Conservation (phyloP, 2,329 filamentous ascomycete species). For the Keithomyces neogunnii region DNA sequence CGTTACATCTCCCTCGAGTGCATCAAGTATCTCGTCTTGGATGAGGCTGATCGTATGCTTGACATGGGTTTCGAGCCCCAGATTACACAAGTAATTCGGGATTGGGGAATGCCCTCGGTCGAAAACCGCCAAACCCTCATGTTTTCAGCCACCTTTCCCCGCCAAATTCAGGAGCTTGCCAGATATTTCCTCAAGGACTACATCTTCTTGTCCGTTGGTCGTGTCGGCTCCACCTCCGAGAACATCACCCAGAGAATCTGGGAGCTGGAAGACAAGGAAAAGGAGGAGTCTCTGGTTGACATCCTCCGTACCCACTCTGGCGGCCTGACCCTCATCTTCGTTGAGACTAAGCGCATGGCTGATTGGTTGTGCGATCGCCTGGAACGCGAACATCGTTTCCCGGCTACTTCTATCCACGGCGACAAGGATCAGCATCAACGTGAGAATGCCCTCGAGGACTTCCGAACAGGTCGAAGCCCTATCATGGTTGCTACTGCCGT, state of each 20-base stretch:
- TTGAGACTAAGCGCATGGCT: constrained; percentile 99
- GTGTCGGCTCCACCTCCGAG: constrained; percentile 98
- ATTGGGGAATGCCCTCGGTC: constrained; percentile 90
- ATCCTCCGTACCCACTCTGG: constrained; percentile 90
- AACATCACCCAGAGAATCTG: constrained; percentile 99
- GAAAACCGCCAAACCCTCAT: constrained; percentile 91
- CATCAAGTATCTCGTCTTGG: constrained; percentile 98
- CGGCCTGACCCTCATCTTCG: constrained; percentile 92
- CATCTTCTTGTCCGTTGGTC: constrained; percentile 95
- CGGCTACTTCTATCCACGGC: constrained; percentile 95
- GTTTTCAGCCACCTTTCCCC: constrained; percentile 99
- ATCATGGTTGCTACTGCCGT: constrained; percentile 96
- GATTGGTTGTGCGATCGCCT: constrained; percentile 96
- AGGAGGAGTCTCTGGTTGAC: constrained; percentile 94
- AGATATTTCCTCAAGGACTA: constrained; percentile 99
- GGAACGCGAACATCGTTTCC: constrained; percentile 90
- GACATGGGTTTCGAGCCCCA: constrained; percentile 99
- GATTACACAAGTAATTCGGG: constrained; percentile 96
- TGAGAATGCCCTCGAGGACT: constrained; percentile 95
- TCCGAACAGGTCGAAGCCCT: constrained; percentile 90
- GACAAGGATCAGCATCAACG: constrained; percentile 98
- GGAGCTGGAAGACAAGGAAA: constrained; percentile 94
- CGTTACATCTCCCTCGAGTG: constrained; percentile 94
- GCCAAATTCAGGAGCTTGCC: constrained; percentile 98
- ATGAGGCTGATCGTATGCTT: constrained; percentile 99